Base-by-base conservation (phyloP, 1,284 basidiomycete genomes). In the Ustilago xerochloae region DNA sequence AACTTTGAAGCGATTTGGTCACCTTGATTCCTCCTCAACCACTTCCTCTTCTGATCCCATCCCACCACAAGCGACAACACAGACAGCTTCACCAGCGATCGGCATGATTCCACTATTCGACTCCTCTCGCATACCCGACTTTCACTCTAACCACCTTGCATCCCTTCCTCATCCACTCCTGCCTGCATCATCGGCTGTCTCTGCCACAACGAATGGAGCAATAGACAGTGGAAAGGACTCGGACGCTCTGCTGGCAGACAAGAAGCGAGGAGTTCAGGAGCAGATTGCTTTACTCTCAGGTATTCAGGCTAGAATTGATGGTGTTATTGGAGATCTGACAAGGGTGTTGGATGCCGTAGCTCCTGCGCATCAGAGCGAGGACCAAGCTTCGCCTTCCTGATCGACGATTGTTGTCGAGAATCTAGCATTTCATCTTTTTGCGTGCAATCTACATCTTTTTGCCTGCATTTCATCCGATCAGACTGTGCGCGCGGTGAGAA, bases 31-130 rank as follows among this genome's bases (percentile, higher is more conserved):
- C 15, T 24, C 45, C n/a, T 6, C 26, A 26, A 20, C 39, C n/a
- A 6, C 29, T 35, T 12, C 30, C 32, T 26, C 45, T 9, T 20
- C 45, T 6, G 3, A 53, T n/a, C 6, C 41, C 2, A 0, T 26
- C 10, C 24, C 43, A 13, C 18, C 13, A 12, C 24, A 22, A 43
- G n/a, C 24, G 2, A 9, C 24, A 46, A 12, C 32, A 24, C 32
- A 16, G 13, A 30, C 22, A 16, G 8, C 41, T 12, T 28, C 56
- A 15, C 28, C 29, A 32, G 30, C 65, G 4, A 47, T 73, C 7
- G 69, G 69, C 20, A 52, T 82, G 79, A 63, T 78, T 60, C 57
- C 83, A 49, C 54, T 84, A 47, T 65, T 76, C 53, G 63, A 80
- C 55, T 24, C 75, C 20, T 4, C 72, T 39, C 24, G 63, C 38